Base-by-base conservation (phyloP, 2,329 filamentous ascomycete species). In the Trichoderma sp. region DNA sequence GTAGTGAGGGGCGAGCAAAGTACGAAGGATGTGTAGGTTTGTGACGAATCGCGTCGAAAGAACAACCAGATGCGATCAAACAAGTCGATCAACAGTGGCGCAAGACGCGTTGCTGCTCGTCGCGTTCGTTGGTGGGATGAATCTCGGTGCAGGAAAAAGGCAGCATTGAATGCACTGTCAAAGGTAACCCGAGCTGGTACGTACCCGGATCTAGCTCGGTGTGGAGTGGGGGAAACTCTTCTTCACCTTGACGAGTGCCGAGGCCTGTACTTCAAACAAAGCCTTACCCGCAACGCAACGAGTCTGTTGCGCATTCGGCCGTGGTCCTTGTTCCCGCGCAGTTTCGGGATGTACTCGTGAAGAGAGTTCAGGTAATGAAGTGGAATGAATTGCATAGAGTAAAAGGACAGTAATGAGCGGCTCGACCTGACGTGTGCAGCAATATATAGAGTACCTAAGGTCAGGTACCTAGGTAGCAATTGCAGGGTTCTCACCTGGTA, bases 71-170 rank as follows among this genome's bases (percentile, higher is more conserved):
- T 28, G 21, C 28, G 3, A 41, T 28, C 7, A 30, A 0, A 30
- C n/a, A 24, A n/a, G 1, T 14, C 28, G 50, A 9, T 50, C 34
- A 17, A 39, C 26, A 21, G 57, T 48, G 57, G 57, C 57, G 57
- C 45, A 60, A 50, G 12, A 50, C 57, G 57, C 44, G 57, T 60
- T 56, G 44, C 7, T 17, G 44, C 24, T 51, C 28, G 61, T 48
- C 61, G 61, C 61, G 61, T 64, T 39, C 5, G 2, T 14, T 57
- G 52, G 61, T 57, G 61, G 61, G 61, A 57, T 57, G 51, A 50
- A 41, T 4, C 7, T 60, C 41, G 45, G 28, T 51, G 14, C 15
- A 51, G 55, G 15, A 28, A 19, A 56, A 50, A 28, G 3, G 51
- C 28, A 24, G 15, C 12, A 39, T 39, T 39, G 34, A 10, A 14